Conservation (phyloP, 495 filamentous ascomycete species). For the Cryomyces antarcticus region DNA sequence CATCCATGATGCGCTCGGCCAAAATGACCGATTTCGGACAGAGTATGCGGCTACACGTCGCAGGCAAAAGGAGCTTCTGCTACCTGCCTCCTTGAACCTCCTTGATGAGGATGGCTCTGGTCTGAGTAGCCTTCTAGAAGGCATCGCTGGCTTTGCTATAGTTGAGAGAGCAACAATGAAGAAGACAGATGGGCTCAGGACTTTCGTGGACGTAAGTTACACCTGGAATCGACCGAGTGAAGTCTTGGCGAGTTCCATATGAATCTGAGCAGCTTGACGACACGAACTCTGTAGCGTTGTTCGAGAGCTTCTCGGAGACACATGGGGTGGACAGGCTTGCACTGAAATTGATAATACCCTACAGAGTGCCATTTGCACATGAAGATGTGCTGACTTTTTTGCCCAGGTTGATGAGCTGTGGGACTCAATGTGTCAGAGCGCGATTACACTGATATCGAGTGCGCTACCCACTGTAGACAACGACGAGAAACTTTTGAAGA, state of each 20-base stretch:
- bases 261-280: too few species aligned
- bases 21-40: constrained; percentile 69
- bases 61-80: constrained; percentile 74
- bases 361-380: not conserved
- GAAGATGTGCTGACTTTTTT: not conserved
- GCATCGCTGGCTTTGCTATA: constrained; percentile 91
- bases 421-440: constrained; percentile 90
- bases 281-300: too few species aligned
- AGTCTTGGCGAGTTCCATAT: not conserved
- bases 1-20: constrained; percentile 88
- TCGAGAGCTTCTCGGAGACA: too few species aligned
- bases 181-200: constrained; percentile 59
- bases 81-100: constrained; percentile 53
- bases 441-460: constrained; percentile 57
- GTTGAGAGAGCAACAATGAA: constrained; percentile 87
- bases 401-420: constrained; percentile 83
- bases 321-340: not conserved
- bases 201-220: constrained; percentile 54
- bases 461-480: constrained; percentile 59
- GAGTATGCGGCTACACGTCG: constrained; percentile 81
- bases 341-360: not conserved
- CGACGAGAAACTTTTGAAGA: constrained; percentile 68
- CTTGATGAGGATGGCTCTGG: constrained; percentile 50
- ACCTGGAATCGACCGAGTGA: not conserved
- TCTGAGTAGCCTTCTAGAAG: constrained; percentile 71